Conservation (phyloP, 495 filamentous ascomycete genomes). For the Venustampulla echinocandica region DNA sequence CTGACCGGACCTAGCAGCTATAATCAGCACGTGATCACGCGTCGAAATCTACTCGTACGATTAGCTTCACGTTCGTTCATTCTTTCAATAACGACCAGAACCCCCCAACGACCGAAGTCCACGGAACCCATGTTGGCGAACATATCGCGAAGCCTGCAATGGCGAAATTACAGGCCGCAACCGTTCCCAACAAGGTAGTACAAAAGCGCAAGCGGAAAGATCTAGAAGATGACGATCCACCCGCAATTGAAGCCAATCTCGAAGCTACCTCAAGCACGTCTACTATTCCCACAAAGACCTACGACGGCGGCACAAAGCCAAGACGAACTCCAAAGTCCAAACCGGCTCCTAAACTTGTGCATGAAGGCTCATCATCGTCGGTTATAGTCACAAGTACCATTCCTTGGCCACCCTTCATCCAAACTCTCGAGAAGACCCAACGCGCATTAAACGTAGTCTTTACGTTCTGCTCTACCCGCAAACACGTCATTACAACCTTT, state of each 20-base stretch:
- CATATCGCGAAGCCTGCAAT: conserved; percentile 24
- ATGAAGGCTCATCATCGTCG: conserved; percentile 10
- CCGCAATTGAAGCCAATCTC: background rate
- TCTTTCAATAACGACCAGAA: no score
- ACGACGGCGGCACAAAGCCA: conserved; percentile 44
- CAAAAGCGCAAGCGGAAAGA: conserved; percentile 46
- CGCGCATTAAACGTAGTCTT: conserved; percentile 84
- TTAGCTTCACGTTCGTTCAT: no score
- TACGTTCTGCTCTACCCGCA: conserved; percentile 88
- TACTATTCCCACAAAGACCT: conserved; percentile 42
- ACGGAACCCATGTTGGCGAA: no score
- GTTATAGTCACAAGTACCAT: conserved; percentile 12
- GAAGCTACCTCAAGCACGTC: conserved; percentile 9
- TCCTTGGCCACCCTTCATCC: conserved; percentile 69
- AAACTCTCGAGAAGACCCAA: conserved; percentile 64
- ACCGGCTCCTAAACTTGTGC: conserved; percentile 5
- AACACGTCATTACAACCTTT: conserved; percentile 85
- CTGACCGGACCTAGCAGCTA: no score
- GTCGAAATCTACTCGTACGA: no score
- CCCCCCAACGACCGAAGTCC: no score
- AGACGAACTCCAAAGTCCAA: conserved; percentile 27
- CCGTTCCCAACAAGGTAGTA: conserved; percentile 44
- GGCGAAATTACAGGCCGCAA: conserved; percentile 47
- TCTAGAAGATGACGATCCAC: conserved; percentile 18
- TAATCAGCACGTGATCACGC: conserved; percentile 1